phyloP scores from a whole-genome alignment of 2,329 filamentous ascomycete genomes.

The Pestalotiopsis sp. region DNA sequence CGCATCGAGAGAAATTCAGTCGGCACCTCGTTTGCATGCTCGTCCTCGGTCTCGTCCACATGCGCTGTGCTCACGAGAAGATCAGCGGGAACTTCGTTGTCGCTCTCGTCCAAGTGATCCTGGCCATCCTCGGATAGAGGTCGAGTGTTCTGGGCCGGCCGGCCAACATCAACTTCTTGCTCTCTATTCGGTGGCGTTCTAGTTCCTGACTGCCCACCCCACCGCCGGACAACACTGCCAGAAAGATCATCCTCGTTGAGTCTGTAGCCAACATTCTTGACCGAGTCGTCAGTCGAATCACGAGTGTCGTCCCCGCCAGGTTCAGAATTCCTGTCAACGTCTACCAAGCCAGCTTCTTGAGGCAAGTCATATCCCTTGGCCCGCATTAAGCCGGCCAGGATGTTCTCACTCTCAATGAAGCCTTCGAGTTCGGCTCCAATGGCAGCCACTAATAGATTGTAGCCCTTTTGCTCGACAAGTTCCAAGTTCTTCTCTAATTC shows the following conservation, averaged over 20 bases:
- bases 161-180: conserved; percentile 19
- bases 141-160: conserved; percentile 2
- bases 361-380: conserved; percentile 10
- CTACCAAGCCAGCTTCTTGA: conserved; percentile 21
- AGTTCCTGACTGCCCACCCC: conserved; percentile 20
- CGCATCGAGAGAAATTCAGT: conserved; percentile 55
- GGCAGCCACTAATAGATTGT: conserved; percentile 76
- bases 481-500: conserved; percentile 57
- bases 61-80: conserved; percentile 21
- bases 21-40: conserved; percentile 42
- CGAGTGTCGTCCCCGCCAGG: conserved; percentile 6
- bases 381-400: conserved; percentile 45
- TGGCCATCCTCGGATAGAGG: conserved; percentile 40
- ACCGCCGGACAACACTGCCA: conserved; percentile 36
- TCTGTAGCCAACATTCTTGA: background rate
- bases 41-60: conserved; percentile 21
- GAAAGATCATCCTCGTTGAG: conserved; percentile 26
- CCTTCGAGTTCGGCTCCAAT: conserved; percentile 75
- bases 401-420: conserved; percentile 60
- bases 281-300: background rate
- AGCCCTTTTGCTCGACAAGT: conserved; percentile 62
- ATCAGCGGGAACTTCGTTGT: conserved; percentile 26
- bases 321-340: conserved; percentile 18
- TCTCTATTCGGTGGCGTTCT: conserved; percentile 3
- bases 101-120: conserved; percentile 29